Conservation (phyloP, 208 protist species). For the Crithidia expoeki region DNA sequence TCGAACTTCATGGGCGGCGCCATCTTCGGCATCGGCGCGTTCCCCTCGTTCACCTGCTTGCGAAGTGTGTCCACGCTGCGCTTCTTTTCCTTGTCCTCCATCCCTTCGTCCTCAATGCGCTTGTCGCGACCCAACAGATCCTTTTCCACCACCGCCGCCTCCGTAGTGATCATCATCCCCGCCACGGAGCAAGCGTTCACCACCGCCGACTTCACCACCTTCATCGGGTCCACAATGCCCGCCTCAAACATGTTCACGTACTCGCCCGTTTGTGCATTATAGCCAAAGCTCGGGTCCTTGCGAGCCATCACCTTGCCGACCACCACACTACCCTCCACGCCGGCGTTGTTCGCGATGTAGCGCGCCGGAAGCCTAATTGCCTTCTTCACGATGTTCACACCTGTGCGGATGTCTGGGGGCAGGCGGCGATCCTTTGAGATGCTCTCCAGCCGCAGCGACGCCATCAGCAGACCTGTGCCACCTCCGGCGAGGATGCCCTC, state of each 20-base stretch:
- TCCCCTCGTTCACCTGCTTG: conserved; percentile 76
- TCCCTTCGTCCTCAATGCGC: conserved; percentile 81
- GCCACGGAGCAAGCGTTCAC: conserved; percentile 98
- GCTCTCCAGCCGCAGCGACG: conserved; percentile 81
- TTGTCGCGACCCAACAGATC: conserved; percentile 53
- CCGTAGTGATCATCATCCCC: conserved; percentile 99
- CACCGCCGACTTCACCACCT: conserved; percentile 98
- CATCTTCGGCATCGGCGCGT: conserved; percentile 82
- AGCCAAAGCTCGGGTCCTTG: conserved; percentile 92
- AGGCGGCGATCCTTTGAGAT: conserved; percentile 79
- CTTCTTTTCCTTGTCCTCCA: conserved; percentile 83
- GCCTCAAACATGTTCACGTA: conserved; percentile 98
- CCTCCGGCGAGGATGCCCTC: conserved; percentile 99
- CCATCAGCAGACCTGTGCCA: conserved; percentile 96
- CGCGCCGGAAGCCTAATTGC: conserved; percentile 84
- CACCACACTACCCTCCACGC: conserved; percentile 97
- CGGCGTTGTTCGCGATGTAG: conserved; percentile 98
- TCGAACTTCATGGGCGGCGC: conserved; percentile 88
- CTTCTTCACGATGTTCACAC: conserved; percentile 83
- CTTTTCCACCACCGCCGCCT: conserved; percentile 95
- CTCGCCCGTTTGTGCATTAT: conserved; percentile 94
- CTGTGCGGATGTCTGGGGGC: conserved; percentile 72
- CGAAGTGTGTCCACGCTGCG: conserved; percentile 70
- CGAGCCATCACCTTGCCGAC: conserved; percentile 95
- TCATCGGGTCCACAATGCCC: conserved; percentile 99